phyloP scores from a whole-genome alignment of 305 asterid species.

The Fraxinus floribunda region DNA sequence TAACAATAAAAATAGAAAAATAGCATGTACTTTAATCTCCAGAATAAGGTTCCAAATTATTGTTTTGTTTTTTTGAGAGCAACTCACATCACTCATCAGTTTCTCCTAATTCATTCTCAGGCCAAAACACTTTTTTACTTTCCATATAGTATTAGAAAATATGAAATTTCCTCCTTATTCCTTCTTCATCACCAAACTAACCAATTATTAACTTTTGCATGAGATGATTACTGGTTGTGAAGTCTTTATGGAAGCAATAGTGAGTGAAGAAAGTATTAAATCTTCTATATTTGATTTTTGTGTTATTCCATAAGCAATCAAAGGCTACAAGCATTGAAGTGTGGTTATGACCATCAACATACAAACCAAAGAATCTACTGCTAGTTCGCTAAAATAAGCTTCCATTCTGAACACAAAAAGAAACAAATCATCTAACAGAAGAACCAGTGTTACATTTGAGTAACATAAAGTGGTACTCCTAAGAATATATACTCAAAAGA shows the following conservation, averaged over 20 bases:
- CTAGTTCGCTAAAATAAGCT: not conserved
- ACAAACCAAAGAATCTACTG: conserved; percentile 1
- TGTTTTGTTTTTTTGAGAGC: not conserved
- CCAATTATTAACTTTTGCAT: not conserved
- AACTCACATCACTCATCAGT: not conserved
- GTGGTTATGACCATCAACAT: not conserved
- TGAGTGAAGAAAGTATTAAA: not conserved
- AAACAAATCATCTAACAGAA: conserved; percentile 2
- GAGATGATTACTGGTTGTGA: not conserved
- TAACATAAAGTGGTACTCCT: not conserved
- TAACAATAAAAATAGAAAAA: not conserved
- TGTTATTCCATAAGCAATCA: not conserved
- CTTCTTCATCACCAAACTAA: conserved; percentile 1
- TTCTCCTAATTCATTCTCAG: conserved; percentile 3
- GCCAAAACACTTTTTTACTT: not conserved
- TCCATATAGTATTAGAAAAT: conserved; percentile 6
- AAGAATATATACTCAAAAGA: not conserved
- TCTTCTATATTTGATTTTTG: not conserved
- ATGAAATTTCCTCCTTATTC: not conserved
- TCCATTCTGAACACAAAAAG: not conserved
- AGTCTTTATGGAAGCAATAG: not conserved
- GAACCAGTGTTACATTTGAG: not conserved
- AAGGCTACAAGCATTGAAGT: not conserved
- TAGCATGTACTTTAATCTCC: not conserved
- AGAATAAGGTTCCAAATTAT: not conserved